Evolutionary conservation across 805 yeast species (phyloP).

Genomic region (Yarrowia hollandica): DNA sequence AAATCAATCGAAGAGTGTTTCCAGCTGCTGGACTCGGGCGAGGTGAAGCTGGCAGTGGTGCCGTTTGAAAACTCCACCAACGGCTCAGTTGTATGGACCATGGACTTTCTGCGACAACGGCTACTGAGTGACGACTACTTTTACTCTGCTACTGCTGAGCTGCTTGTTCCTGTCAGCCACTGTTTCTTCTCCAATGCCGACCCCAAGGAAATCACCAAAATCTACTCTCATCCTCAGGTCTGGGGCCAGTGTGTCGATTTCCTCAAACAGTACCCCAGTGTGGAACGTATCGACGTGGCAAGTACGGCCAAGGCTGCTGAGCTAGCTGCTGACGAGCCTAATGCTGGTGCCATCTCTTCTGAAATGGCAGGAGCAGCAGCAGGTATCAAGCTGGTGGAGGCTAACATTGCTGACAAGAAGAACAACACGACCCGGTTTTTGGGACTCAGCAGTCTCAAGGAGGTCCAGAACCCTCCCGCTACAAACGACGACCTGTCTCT

Average conservation of each 20-base stretch:
- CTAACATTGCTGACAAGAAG: slow-evolving; percentile 66
- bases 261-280: slow-evolving; percentile 39
- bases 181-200: slow-evolving; percentile 54
- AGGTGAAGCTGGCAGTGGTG: slow-evolving; percentile 70
- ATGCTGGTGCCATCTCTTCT: slow-evolving; percentile 73
- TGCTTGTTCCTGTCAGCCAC: slow-evolving; percentile 80
- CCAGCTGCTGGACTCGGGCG: slow-evolving; percentile 47
- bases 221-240: slow-evolving; percentile 95
- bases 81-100: slow-evolving; percentile 86
- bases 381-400: slow-evolving; percentile 53
- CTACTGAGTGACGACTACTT: slow-evolving; percentile 1
- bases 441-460: slow-evolving; percentile 49
- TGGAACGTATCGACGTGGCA: slow-evolving; percentile 60
- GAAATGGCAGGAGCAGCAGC: slow-evolving; percentile 62
- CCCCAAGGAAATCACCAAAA: slow-evolving; percentile 47
- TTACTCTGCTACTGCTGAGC: slow-evolving; percentile 64
- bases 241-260: slow-evolving; percentile 90
- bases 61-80: slow-evolving; percentile 95
- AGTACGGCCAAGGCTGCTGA: slow-evolving; percentile 89
- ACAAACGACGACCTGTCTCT: slow-evolving; percentile 48
- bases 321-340: slow-evolving; percentile 48
- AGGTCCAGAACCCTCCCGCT: slow-evolving; percentile 13
- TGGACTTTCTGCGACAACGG: slow-evolving; percentile 70
- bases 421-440: slow-evolving; percentile 87
- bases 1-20: slow-evolving; percentile 56